phyloP scores from a whole-genome alignment of 768 basidiomycete genomes.

The Naganishia vaughanmartiniae region DNA sequence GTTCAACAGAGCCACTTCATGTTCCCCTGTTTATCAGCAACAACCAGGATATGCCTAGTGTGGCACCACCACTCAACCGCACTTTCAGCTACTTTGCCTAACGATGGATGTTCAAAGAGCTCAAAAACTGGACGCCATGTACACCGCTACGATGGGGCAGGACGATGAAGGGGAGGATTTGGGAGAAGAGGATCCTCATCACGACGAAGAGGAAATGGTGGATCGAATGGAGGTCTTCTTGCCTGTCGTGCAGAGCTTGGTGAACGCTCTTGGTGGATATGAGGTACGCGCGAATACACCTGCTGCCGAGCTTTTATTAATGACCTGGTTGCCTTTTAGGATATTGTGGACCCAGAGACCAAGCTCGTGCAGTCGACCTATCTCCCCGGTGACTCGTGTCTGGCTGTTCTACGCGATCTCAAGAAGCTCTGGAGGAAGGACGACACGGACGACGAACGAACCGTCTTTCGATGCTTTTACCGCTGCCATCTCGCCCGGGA shows the following conservation, averaged over 20 bases:
- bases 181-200: constrained; percentile 25
- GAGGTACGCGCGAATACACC: constrained; percentile 37
- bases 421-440: constrained; percentile 96
- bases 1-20: no score
- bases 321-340: neutral
- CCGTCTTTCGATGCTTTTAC: constrained; percentile 88
- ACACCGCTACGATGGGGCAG: constrained; percentile 19
- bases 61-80: neutral
- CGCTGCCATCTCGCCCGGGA: constrained; percentile 83
- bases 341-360: constrained; percentile 25
- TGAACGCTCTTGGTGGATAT: constrained; percentile 52
- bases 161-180: constrained; percentile 19
- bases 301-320: neutral
- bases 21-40: neutral
- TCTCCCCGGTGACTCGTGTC: constrained; percentile 51
- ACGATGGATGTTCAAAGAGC: constrained; percentile 15
- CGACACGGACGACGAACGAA: constrained; percentile 93
- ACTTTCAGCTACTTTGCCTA: neutral
- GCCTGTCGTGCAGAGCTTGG: constrained; percentile 50
- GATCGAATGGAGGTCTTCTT: constrained; percentile 46
- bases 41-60: neutral
- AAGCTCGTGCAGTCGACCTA: constrained; percentile 43
- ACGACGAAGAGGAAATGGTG: constrained; percentile 27
- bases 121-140: constrained; percentile 14
- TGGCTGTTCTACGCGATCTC: constrained; percentile 69